A percentile compares a stretch with the other conserved stretches of the same genome.
Conservation (phyloP, 148 eudicot genomes). For the Hydrangea macrophylla region DNA sequence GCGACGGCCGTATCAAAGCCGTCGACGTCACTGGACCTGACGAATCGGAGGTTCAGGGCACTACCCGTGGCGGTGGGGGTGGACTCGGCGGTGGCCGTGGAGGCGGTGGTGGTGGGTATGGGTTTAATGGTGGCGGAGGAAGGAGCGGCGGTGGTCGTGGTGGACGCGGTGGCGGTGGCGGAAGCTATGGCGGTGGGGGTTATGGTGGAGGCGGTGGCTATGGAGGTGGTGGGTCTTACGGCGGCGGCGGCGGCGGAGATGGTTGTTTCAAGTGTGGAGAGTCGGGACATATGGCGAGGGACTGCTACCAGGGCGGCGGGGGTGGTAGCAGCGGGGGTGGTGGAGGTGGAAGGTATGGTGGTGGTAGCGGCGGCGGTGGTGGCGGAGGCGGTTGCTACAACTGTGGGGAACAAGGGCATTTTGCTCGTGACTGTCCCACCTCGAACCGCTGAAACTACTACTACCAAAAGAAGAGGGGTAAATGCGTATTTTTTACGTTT, state of each 20-base stretch:
- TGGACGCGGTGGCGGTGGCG: constrained; percentile 17
- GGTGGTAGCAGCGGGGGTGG: constrained; percentile 26
- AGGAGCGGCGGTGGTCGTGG: constrained; percentile 1
- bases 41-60: constrained; percentile 29
- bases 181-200: constrained; percentile 12
- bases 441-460: constrained; percentile 9
- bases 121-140: constrained; percentile 1
- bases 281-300: constrained; percentile 23
- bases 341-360: constrained; percentile 17
- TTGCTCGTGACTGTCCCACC: constrained; percentile 44
- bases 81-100: constrained; percentile 22
- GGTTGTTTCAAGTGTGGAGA: constrained; percentile 33
- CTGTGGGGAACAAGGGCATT: constrained; percentile 46
- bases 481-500: neutral
- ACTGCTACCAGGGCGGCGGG: constrained; percentile 17
- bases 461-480: neutral
- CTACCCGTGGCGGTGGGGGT: constrained; percentile 25
- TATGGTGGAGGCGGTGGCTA: constrained; percentile 22
- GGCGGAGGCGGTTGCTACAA: constrained; percentile 27
- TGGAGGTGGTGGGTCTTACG: constrained; percentile 12
- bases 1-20: constrained; percentile 39
- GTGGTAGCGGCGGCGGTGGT: constrained; percentile 21
- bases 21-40: constrained; percentile 37
- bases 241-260: constrained; percentile 23
- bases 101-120: constrained; percentile 11